Base-by-base conservation (phyloP, 169 alveolate species). In the Neospora caninum region DNA sequence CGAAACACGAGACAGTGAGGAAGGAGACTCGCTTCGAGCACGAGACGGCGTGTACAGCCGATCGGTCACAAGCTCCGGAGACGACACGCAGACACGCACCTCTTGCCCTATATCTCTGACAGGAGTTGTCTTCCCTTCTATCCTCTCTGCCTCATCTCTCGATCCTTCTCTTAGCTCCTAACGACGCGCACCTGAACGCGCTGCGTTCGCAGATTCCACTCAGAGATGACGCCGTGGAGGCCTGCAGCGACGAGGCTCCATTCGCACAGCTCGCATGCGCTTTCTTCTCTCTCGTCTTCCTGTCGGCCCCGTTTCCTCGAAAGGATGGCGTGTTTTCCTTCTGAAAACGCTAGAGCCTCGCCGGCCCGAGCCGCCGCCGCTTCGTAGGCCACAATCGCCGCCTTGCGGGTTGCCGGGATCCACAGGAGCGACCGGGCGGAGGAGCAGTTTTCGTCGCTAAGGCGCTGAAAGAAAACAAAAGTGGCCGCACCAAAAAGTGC, bases 211-310 rank as follows among this genome's bases (percentile, higher is more conserved):
- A 93, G 83, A 64, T 93, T 86, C 95, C 95, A 93, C 80, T 84
- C 70, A 20, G 95, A 53, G 58, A 93, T 34, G 34, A 93, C 88
- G 27, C 95, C 95, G 70, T 93, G 95, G 53, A 93, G 93, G 25
- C 95, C 95, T 9, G 95, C 92, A 0, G 95, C 69, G 43, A 93
- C 80, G 20, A 93, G 73, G 27, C 93, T 73, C 95, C 95, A 93
- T 36, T 93, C 95, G 78, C 64, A 87, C 27, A 93, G 82, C 38
- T 87, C 78, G 45, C 58, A 54, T 2, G 29, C 78, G 42, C 88
- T 22, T 0, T 69, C 88, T 27, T 38, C 31, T 38, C 34, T 31
- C 53, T 45, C 88, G 54, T 39, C 38, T 49, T 69, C 88, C 29
- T 73, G 4, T 53, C 41, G 39, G 25, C 31, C 82, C 13, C 89